Evolutionary conservation across 2,329 filamentous ascomycete species (phyloP), one percentile per base, ranked within the genome.

Genomic region (Cyclaneusma minus): DNA sequence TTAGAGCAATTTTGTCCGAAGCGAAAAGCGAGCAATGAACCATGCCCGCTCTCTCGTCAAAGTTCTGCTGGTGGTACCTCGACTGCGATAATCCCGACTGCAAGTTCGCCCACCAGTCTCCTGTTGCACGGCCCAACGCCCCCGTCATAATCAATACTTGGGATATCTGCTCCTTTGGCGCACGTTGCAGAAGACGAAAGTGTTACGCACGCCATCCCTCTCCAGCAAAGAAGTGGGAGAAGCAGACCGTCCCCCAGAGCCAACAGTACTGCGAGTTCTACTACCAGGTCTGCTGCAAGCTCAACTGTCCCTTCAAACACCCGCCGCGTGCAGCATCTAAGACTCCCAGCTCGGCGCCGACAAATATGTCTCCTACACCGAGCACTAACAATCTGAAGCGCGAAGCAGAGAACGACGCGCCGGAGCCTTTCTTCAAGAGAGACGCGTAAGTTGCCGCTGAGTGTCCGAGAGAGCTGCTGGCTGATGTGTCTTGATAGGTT

Each of bases 111-210:
- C 85, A 94, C 43, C 84, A 92, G 54, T 91, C 83, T 8, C 83
- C 85, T 2, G 82, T 78, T 2, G 83, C 84, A 13, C 75, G 79
- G 2, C 74, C 76, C 3, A 78, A 75, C 16, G 68, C 64, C 2
- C 64, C 70, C 0, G 58, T 93, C 29, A n/a, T n/a, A n/a, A n/a
- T n/a, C n/a, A 85, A 93, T 48, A 62, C 84, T 38, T 68, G 63
- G 32, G 81, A 89, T 40, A 62, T 64, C 12, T 94, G 85, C 57
- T 66, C 64, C 13, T 93, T 78, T 41, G 84, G 82, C 14, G 81
- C 70, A 3, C 82, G 82, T 5, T 94, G 85, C 68, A 91, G 84
- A 56, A 94, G 93, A 60, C 67, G 69, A 43, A 93, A 93, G 56
- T 94, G 85, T 45, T 78, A 78, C 7, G 83, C 67, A 14, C 79